Evolutionary conservation across 1,139 yeast species (phyloP).

Genomic region (Yamadazyma friedrichii): DNA sequence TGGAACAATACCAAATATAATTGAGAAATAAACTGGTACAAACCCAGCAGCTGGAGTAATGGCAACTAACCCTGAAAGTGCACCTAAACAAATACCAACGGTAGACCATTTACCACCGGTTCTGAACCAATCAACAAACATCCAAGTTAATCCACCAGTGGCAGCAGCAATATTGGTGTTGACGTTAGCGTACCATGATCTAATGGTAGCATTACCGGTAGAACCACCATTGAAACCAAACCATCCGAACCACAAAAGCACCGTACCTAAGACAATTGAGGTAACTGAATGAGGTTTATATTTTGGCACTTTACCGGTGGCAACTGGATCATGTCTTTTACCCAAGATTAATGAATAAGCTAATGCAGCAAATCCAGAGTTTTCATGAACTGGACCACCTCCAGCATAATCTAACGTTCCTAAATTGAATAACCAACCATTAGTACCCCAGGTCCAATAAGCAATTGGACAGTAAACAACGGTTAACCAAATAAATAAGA

Average conservation of each 20-base stretch:
- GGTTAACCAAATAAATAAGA: conserved; percentile 91
- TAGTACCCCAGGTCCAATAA: conserved; percentile 94
- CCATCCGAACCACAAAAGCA: conserved; percentile 98
- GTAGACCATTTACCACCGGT: conserved; percentile 92
- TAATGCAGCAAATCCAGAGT: conserved; percentile 92
- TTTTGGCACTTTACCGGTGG: conserved; percentile 70
- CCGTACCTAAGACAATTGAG: conserved; percentile 88
- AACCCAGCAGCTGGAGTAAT: conserved; percentile 97
- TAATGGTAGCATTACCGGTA: conserved; percentile 84
- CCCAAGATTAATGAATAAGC: conserved; percentile 91
- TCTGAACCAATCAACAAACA: conserved; percentile 87
- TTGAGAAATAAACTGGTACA: conserved; percentile 86
- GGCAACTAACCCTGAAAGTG: conserved; percentile 91
- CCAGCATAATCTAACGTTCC: conserved; percentile 97
- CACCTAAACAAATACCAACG: conserved; percentile 91
- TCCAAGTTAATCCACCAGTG: conserved; percentile 89
- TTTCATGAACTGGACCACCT: conserved; percentile 96
- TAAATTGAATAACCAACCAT: conserved; percentile 80
- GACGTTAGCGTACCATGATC: conserved; percentile 91
- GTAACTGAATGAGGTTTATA: conserved; percentile 91
- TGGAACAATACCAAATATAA: conserved; percentile 79
- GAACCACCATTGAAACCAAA: conserved; percentile 98
- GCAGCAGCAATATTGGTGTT: conserved; percentile 94
- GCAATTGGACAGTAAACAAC: conserved; percentile 94
- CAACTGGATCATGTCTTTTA: conserved; percentile 81